Conservation (phyloP, 2,329 filamentous ascomycete species). For the Ampelomyces quisqualis region DNA sequence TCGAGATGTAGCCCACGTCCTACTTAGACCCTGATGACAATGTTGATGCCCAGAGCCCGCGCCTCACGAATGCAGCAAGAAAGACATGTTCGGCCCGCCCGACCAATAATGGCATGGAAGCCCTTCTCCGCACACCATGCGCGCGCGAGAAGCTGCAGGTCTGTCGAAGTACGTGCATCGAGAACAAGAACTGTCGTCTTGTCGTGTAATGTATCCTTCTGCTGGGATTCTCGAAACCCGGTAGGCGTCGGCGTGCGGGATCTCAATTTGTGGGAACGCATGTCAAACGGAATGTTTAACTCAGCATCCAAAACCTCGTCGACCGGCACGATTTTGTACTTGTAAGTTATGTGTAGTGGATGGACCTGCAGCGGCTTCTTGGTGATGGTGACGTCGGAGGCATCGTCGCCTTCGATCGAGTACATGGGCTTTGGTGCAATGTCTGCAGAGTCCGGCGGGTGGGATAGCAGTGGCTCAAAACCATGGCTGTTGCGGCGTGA, state of each 20-base stretch:
- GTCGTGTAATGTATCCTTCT: constrained; percentile 16
- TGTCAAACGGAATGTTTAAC: constrained; percentile 30
- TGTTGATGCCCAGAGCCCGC: constrained; percentile 66
- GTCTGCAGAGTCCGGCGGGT: constrained; percentile 34
- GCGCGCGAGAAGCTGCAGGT: constrained; percentile 68
- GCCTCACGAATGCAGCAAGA: constrained; percentile 75
- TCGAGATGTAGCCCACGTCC: neutral
- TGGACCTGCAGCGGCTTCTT: constrained; percentile 37
- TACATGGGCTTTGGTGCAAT: constrained; percentile 31
- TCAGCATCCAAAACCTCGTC: constrained; percentile 31
- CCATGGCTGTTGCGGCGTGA: constrained; percentile 38
- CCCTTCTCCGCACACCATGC: constrained; percentile 73
- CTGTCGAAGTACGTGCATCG: constrained; percentile 59
- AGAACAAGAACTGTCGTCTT: constrained; percentile 45
- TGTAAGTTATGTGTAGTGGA: constrained; percentile 45
- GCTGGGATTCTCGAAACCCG: constrained; percentile 9
- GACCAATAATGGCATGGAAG: constrained; percentile 71
- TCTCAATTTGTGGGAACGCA: constrained; percentile 17
- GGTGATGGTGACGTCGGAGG: constrained; percentile 6
- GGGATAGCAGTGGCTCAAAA: constrained; percentile 38
- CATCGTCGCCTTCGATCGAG: constrained; percentile 18
- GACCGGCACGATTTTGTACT: constrained; percentile 40
- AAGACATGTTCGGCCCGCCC: constrained; percentile 67
- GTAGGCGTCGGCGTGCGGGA: constrained; percentile 17
- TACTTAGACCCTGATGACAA: constrained; percentile 55